Base-by-base conservation (phyloP, 495 filamentous ascomycete species). In the Ramalina intermedia region DNA sequence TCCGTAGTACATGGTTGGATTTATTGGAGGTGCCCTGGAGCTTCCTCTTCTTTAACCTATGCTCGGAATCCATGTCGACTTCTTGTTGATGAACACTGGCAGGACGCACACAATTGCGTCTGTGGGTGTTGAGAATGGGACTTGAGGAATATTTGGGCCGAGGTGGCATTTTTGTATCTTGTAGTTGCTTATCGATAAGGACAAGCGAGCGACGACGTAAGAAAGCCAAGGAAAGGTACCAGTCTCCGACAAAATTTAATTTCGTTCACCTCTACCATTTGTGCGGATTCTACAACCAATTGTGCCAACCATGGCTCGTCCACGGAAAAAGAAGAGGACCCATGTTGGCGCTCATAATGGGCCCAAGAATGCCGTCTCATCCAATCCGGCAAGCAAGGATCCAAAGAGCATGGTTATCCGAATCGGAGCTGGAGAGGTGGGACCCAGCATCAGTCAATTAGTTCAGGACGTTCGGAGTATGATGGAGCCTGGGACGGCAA, bases 351-450 rank as follows among this genome's bases (percentile, higher is more conserved):
- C 82, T 20, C 73, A 73, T 53, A 84, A 84, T 68, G 79, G 76
- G 44, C 53, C 72, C 40, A 49, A 60, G 41, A 71, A 71, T 44
- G 41, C 37, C 6, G 40, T 47, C 39, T 50, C 59, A 24, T 62
- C 70, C 47, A 73, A 71, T 64, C 68, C 66, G 52, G 66, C 73
- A 39, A 68, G 72, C 16, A 76, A 76, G 49, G 74, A 78, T 45
- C 91, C 91, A 14, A 95, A 94, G 72, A 89, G 82, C 58, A 96
- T 99, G 93, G 91, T 99, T 46, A 93, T 99, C 65, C 81, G 91
- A 55, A 87, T 95, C 47, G 91, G 93, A 57, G 91, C 87, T 60
- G 82, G 87, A 54, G 87, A 95, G 60, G 87, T 96, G 29, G 91
- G 91, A 50, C 78, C 85, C 47, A 93, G 84, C 66, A 73, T 99